Conservation (phyloP, 2,329 filamentous ascomycete genomes). For the Trichoderma koningii region DNA sequence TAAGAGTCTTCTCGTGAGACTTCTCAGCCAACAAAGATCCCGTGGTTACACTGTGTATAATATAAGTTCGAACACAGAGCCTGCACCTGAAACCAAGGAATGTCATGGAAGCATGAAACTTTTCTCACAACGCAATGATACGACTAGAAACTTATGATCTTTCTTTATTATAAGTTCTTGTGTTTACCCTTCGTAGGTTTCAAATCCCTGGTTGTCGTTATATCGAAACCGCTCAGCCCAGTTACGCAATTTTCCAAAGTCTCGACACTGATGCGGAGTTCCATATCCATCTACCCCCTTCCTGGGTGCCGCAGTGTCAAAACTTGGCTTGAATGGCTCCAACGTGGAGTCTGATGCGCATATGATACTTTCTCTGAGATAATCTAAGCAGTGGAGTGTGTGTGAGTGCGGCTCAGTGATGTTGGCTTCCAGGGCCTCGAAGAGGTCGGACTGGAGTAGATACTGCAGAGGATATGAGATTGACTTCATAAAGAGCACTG, state of each 20-base stretch:
- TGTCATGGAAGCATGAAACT: too few relatives aligned
- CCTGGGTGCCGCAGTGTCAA: neutral
- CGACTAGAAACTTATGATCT: too few relatives aligned
- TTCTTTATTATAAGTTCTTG: too few relatives aligned
- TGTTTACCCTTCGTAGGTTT: slow-evolving; percentile 5
- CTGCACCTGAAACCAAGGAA: too few relatives aligned
- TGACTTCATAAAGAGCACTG: neutral
- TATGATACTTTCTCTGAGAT: slow-evolving; percentile 19
- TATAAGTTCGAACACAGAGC: too few relatives aligned
- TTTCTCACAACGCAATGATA: too few relatives aligned
- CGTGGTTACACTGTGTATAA: too few relatives aligned
- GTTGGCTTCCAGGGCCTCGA: slow-evolving; percentile 11
- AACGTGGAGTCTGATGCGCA: slow-evolving; percentile 10
- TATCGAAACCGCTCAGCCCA: slow-evolving; percentile 22
- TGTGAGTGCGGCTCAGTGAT: slow-evolving; percentile 19
- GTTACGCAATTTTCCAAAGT: slow-evolving; percentile 7
- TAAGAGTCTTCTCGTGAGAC: too few relatives aligned
- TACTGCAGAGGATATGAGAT: neutral
- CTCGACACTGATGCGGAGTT: slow-evolving; percentile 16
- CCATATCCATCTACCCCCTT: slow-evolving; percentile 21
- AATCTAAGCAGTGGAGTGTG: slow-evolving; percentile 18
- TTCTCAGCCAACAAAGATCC: too few relatives aligned
- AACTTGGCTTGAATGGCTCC: slow-evolving; percentile 16
- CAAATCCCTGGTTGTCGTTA: slow-evolving; percentile 19
- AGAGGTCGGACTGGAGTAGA: slow-evolving; percentile 16